Evolutionary conservation across 176 grass and related monocot genomes (phyloP).

Genomic region (Canna indica): DNA sequence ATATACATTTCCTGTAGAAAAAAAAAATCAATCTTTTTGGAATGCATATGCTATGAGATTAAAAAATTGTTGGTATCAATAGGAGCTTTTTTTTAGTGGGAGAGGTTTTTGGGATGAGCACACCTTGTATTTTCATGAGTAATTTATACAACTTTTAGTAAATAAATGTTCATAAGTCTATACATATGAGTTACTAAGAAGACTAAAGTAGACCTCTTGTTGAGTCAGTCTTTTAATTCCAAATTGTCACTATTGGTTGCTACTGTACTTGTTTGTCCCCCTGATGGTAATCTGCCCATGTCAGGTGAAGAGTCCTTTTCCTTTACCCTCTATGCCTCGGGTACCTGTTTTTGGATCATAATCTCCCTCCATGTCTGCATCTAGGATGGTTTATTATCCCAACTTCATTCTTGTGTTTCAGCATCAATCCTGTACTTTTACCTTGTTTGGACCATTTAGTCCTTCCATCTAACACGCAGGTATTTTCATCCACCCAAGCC

Average conservation of each 20-base stretch:
- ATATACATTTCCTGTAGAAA: background rate
- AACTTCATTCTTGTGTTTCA: background rate
- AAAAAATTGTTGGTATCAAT: no score
- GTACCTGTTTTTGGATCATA: background rate
- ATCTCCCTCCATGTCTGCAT: background rate
- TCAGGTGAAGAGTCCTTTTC: no score
- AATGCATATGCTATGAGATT: no score
- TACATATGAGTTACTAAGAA: no score
- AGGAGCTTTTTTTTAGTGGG: no score
- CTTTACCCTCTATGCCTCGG: background rate
- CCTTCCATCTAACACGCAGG: background rate
- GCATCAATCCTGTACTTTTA: background rate
- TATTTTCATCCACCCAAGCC: background rate
- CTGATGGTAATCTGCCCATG: no score
- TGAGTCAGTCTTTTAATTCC: background rate
- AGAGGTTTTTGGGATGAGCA: background rate
- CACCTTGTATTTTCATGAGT: no score
- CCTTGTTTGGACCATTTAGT: background rate
- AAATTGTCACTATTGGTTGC: no score
- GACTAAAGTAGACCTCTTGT: background rate
- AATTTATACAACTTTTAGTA: no score
- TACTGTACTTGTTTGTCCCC: no score
- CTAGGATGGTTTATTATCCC: background rate
- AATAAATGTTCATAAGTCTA: no score
- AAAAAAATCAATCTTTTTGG: no score